Conservation (phyloP, 345 rosid genomes). For the Linum tenue region DNA sequence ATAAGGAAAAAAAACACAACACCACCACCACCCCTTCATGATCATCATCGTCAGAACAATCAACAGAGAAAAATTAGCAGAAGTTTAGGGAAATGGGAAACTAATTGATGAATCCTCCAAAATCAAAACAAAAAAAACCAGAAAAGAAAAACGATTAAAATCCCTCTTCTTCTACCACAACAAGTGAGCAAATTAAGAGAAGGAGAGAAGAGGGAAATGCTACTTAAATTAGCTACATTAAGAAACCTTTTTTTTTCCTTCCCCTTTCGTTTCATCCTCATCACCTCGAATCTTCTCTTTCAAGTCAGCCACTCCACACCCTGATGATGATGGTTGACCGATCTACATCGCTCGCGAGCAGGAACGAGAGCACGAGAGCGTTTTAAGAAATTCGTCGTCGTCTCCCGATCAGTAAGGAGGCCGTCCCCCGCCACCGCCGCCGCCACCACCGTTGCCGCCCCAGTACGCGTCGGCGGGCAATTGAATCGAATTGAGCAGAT, state of each 20-base stretch:
- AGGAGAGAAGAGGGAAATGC: not conserved
- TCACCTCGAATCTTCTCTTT: too few species aligned
- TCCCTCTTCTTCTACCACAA: not conserved
- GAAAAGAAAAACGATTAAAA: not conserved
- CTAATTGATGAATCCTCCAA: not conserved
- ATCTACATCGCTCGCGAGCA: too few species aligned
- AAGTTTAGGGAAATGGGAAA: not conserved
- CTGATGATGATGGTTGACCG: too few species aligned
- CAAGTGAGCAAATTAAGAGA: not conserved
- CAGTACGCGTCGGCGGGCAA: constrained; percentile 71
- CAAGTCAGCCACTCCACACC: too few species aligned
- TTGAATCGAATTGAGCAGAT: constrained; percentile 78
- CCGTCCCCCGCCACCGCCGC: constrained; percentile 43
- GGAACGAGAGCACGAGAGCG: too few species aligned
- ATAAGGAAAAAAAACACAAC: not conserved
- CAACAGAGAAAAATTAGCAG: not conserved
- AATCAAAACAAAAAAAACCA: too few species aligned
- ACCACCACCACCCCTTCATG: too few species aligned
- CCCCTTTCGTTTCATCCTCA: too few species aligned
- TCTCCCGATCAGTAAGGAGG: constrained; percentile 41
- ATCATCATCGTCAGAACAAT: not conserved
- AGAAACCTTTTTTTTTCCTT: too few species aligned
- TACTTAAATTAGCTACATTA: too few species aligned
- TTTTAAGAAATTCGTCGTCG: too few species aligned
- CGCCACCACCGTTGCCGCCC: constrained; percentile 12